Base-by-base conservation (phyloP, 768 basidiomycete species). In the Leccinum disarticulatum region DNA sequence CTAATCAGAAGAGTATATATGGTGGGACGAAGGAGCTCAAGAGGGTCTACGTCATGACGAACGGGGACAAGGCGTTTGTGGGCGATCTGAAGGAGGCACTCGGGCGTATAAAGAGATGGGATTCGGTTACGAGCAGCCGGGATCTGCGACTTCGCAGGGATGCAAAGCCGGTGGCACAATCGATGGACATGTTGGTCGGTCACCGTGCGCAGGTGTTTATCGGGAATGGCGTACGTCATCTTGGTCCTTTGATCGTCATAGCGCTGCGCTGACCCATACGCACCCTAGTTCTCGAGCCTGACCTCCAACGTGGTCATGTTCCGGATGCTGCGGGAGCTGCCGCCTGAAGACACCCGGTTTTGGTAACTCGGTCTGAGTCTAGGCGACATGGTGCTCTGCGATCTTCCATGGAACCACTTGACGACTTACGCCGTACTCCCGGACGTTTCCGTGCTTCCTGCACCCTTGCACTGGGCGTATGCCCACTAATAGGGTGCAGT, bases 181-280 rank as follows among this genome's bases (percentile, higher is more conserved):
- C 83, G 4, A 70, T 86, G 65, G 88, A 90, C 70, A 88, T 89
- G 87, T 76, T 85, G 62, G 80, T 89, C 46, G 87, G 80, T 13
- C 77, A 84, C 66, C 73, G 84, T 54, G 87, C 87, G 1, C 81
- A 87, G 64, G 77, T 84, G 58, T 83, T 90, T 61, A 74, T 90
- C 47, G 88, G 88, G 8, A 90, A 90, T 66, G 88, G 87, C 58
- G 87, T 87, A 66, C 63, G 86, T 81, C 38, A 15, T 14, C 14
- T 7, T 55, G 8, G 48, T 35, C 35, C 25, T 31, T 13, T 48
- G 19, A 22, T 46, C 11, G 2, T 52, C 13, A 17, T 19, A 27
- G 11, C 28, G 46, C 22, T 2, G 19, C 30, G 49, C 53, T 66
- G 35, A 55, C 19, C 22, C 17, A 33, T 22, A 4, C 27, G 33